phyloP scores from a whole-genome alignment of 208 protist genomes.

The Wallacemonas rigidus region DNA sequence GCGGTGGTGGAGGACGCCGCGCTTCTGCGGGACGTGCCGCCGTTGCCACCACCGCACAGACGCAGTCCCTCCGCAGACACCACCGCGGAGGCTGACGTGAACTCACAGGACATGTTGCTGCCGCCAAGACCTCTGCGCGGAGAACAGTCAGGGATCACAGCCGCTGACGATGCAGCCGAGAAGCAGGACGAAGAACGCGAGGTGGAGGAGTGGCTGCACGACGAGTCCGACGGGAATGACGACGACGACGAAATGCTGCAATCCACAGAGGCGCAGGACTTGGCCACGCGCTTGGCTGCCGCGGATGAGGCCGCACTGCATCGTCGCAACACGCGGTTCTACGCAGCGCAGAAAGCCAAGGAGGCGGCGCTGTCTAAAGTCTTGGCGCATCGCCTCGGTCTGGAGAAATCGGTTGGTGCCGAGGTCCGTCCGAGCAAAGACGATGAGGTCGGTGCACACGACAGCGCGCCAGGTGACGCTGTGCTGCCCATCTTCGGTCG shows the following conservation, averaged over 20 bases:
- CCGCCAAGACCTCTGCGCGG: too few relatives aligned
- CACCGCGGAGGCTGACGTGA: too few relatives aligned
- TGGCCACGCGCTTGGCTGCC: too few relatives aligned
- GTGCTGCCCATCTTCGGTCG: neutral
- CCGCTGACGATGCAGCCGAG: too few relatives aligned
- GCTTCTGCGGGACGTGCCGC: neutral
- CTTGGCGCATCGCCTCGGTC: neutral
- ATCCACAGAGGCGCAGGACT: neutral
- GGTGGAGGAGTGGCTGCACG: neutral
- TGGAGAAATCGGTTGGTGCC: too few relatives aligned
- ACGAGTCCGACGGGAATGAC: neutral
- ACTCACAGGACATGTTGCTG: too few relatives aligned
- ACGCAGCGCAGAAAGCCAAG: neutral
- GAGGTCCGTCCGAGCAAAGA: too few relatives aligned
- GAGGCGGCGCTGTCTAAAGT: neutral
- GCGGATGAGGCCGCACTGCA: neutral
- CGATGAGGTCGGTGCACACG: neutral
- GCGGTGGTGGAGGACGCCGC: neutral
- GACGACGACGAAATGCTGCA: neutral
- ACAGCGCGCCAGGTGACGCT: neutral
- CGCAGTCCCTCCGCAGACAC: neutral
- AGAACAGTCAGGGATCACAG: too few relatives aligned
- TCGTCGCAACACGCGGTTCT: neutral
- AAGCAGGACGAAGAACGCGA: neutral
- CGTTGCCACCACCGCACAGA: slow-evolving; percentile 1